phyloP scores from a whole-genome alignment of 2,329 filamentous ascomycete species.

The Beauveria medogensis region DNA sequence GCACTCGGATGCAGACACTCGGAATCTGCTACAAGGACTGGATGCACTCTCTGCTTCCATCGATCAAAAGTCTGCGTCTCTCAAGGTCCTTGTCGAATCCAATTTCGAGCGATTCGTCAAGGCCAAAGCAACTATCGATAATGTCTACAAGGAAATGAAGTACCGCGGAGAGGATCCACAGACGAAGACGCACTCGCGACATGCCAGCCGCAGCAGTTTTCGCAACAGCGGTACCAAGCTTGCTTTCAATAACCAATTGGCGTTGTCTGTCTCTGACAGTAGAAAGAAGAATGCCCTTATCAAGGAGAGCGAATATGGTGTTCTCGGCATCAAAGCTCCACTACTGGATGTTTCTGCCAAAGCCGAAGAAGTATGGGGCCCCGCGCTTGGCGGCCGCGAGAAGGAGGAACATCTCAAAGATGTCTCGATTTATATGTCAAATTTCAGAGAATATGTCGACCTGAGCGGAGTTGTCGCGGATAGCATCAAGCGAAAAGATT shows the following conservation, averaged over 20 bases:
- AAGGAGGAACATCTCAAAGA: conserved; percentile 81
- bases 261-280: conserved; percentile 40
- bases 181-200: conserved; percentile 50
- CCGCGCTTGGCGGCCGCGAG: conserved; percentile 81
- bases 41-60: conserved; percentile 85
- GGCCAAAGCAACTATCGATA: conserved; percentile 95
- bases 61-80: conserved; percentile 92
- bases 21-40: conserved; percentile 70
- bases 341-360: conserved; percentile 86
- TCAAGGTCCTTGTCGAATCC: conserved; percentile 92
- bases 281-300: conserved; percentile 81
- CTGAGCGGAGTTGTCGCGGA: conserved; percentile 70
- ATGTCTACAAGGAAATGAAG: conserved; percentile 98
- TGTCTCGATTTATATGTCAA: conserved; percentile 67
- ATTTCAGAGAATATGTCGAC: conserved; percentile 75
- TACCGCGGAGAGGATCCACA: conserved; percentile 50
- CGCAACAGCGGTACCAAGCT: conserved; percentile 38
- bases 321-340: conserved; percentile 79
- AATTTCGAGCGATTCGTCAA: conserved; percentile 98
- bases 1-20: conserved; percentile 77
- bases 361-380: conserved; percentile 95
- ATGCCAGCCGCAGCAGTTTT: conserved; percentile 59
- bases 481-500: conserved; percentile 83
- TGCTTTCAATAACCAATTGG: conserved; percentile 30
- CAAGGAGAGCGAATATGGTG: conserved; percentile 88